Percentiles rank a stretch among this genome's conserved stretches.
phyloP scores from a whole-genome alignment of 805 yeast species.

The Barnettozyma populi region DNA sequence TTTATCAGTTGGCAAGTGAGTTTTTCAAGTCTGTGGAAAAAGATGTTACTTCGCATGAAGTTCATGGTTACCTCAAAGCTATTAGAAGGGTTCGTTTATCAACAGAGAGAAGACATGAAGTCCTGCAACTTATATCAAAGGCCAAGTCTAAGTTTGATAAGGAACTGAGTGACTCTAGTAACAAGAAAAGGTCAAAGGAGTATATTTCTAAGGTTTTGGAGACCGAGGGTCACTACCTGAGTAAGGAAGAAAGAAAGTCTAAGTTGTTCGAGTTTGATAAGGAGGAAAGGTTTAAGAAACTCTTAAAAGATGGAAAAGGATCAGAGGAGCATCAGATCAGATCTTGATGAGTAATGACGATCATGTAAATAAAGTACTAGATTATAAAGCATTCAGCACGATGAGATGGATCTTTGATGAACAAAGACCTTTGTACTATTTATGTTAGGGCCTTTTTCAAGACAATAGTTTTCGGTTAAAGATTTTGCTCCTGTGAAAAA shows the following conservation, averaged over 20 bases:
- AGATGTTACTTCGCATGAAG: constrained; percentile 14
- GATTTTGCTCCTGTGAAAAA: no score
- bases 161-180: constrained; percentile 7
- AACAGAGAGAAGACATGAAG: constrained; percentile 13
- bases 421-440: no score
- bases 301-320: constrained; percentile 5
- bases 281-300: constrained; percentile 1
- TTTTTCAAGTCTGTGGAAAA: constrained; percentile 9
- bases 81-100: constrained; percentile 21
- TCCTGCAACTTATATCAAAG: constrained; percentile 10
- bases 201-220: constrained; percentile 11
- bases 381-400: no score
- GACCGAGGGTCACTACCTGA: constrained; percentile 9
- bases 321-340: background rate
- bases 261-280: constrained; percentile 8
- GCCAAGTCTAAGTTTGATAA: constrained; percentile 11
- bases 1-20: constrained; percentile 16
- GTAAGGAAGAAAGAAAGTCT: constrained; percentile 17
- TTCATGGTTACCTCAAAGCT: constrained; percentile 20
- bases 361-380: background rate
- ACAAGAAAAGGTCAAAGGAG: constrained; percentile 5
- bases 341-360: background rate
- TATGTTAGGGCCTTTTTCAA: no score
- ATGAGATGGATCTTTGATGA: no score
- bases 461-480: no score